phyloP scores from a whole-genome alignment of 176 grass and related monocot species.

The Avena sativa region DNA sequence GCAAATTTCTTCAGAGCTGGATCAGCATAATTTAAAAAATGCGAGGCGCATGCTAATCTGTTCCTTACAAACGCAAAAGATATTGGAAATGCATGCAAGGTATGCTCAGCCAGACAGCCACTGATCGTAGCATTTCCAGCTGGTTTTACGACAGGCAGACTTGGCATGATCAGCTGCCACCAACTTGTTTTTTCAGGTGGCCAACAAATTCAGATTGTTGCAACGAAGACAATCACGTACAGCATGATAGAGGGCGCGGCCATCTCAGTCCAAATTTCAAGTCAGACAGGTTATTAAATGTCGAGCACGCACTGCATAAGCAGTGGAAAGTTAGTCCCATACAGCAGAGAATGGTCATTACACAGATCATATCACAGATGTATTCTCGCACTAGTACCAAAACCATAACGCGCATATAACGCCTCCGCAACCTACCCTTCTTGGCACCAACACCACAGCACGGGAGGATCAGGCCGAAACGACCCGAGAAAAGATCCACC shows the following conservation, averaged over 20 bases:
- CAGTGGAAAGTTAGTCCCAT: slow-evolving; percentile 1
- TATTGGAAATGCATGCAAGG: too few species aligned
- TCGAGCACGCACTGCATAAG: background rate
- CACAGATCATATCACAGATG: background rate
- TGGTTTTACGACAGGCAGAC: background rate
- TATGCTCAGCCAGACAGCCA: background rate
- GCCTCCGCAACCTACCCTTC: background rate
- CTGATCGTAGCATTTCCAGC: background rate
- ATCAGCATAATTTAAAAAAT: too few species aligned
- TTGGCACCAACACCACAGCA: background rate
- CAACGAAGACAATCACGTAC: background rate
- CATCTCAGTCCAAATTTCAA: background rate
- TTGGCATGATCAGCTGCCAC: background rate
- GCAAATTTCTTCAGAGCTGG: too few species aligned
- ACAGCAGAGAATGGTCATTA: slow-evolving; percentile 6
- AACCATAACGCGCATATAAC: background rate
- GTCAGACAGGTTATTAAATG: background rate
- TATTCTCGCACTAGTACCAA: background rate
- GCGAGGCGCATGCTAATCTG: too few species aligned
- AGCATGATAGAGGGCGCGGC: background rate
- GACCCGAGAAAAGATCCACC: background rate
- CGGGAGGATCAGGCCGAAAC: background rate
- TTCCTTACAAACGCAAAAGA: too few species aligned
- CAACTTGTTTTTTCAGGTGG: background rate
- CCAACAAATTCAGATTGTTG: background rate